Percentiles rank a stretch among this genome's conserved stretches.
These are phyloP conservation scores for Nitzschia putrida DNA, from an alignment of 108 stramenopile genomes.

Conservation along the genomic window DNA sequence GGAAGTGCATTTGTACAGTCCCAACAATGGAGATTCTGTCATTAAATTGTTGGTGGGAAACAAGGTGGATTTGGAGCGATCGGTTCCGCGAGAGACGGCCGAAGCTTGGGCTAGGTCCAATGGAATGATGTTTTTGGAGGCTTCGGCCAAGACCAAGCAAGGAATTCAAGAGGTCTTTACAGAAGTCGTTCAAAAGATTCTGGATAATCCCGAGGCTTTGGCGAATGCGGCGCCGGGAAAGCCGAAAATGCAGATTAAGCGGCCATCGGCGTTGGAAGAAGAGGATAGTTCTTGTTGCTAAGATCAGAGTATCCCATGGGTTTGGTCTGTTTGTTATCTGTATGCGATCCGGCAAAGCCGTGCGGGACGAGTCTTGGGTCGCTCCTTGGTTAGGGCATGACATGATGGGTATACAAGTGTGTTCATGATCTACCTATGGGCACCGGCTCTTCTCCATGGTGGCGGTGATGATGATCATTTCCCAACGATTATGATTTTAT, in stretches of 20 bases:
- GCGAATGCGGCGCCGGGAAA: constrained; percentile 89
- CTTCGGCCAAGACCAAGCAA: constrained; percentile 90
- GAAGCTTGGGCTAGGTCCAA: constrained; percentile 93
- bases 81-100: constrained; percentile 81
- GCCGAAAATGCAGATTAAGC: constrained; percentile 59
- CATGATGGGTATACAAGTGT: too few relatives aligned
- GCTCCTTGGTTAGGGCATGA: too few relatives aligned
- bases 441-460: too few relatives aligned
- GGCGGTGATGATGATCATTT: too few relatives aligned
- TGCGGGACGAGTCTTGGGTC: too few relatives aligned
- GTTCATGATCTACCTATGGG: too few relatives aligned
- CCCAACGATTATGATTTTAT: too few relatives aligned
- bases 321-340: too few relatives aligned
- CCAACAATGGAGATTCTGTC: constrained; percentile 93
- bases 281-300: constrained; percentile 45
- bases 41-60: constrained; percentile 98
- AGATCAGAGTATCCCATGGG: neutral
- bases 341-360: too few relatives aligned
- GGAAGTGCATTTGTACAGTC: constrained; percentile 93
- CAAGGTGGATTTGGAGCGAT: constrained; percentile 92
- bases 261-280: constrained; percentile 32
- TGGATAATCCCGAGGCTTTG: constrained; percentile 93
- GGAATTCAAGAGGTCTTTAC: constrained; percentile 93
- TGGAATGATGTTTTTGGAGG: constrained; percentile 97
- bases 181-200: constrained; percentile 96